Conservation (phyloP, 2,329 filamentous ascomycete genomes). For the Epichloe elymi region DNA sequence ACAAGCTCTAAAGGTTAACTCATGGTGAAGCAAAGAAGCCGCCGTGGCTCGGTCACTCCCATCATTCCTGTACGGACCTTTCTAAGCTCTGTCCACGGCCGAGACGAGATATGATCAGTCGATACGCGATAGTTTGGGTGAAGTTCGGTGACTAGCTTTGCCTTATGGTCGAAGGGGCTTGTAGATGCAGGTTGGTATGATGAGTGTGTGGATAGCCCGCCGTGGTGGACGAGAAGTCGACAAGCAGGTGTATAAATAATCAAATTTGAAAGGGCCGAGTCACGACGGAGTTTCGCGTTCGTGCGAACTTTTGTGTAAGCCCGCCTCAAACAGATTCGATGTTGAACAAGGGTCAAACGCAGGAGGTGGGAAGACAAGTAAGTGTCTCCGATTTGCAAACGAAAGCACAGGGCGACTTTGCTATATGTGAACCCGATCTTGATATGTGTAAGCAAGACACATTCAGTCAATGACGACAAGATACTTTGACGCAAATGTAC, state of each 20-base stretch:
- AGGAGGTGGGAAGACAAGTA: neutral
- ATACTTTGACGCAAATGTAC: neutral
- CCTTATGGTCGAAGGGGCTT: too few relatives aligned
- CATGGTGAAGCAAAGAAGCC: too few relatives aligned
- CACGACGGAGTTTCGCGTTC: neutral
- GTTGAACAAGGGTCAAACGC: constrained; percentile 4
- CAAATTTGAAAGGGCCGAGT: neutral
- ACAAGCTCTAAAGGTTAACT: neutral
- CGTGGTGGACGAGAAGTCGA: neutral
- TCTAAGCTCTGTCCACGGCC: too few relatives aligned
- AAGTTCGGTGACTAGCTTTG: too few relatives aligned
- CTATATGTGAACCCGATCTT: neutral
- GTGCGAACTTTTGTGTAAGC: neutral
- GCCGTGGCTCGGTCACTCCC: neutral
- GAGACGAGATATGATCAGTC: too few relatives aligned
- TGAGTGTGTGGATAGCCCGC: neutral
- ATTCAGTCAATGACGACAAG: too few relatives aligned
- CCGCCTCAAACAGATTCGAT: neutral
- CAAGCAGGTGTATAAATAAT: neutral
- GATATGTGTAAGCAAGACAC: neutral
- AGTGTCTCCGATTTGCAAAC: constrained; percentile 1
- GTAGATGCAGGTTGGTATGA: too few relatives aligned
- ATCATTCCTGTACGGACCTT: too few relatives aligned
- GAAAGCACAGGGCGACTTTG: neutral
- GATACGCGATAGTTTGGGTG: too few relatives aligned